Evolutionary conservation across 176 grass and related monocot species (phyloP).

Genomic region (Aechmea fasciata): DNA sequence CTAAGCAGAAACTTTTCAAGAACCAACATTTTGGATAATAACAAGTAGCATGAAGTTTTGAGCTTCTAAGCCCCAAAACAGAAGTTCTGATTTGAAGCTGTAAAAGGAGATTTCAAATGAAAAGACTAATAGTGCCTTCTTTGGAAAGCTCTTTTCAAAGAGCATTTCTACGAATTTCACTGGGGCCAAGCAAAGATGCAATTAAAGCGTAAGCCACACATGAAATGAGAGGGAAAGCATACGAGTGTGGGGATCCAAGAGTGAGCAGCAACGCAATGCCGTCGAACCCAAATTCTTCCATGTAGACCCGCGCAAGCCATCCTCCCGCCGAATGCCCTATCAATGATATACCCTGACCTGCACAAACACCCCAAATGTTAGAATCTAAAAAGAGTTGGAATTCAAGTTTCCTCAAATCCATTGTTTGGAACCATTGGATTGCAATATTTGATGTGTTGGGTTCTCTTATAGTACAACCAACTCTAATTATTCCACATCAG

Average conservation of each 20-base stretch:
- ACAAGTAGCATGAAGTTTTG: too few relatives aligned
- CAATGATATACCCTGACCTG: slow-evolving; percentile 58
- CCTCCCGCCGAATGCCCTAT: slow-evolving; percentile 93
- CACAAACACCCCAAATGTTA: neutral
- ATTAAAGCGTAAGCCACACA: neutral
- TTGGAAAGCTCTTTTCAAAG: too few relatives aligned
- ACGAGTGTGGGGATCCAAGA: slow-evolving; percentile 83
- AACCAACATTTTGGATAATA: too few relatives aligned
- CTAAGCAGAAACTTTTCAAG: too few relatives aligned
- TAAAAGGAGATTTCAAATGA: too few relatives aligned
- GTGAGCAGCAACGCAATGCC: slow-evolving; percentile 71
- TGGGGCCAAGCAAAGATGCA: neutral
- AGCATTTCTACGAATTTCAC: too few relatives aligned
- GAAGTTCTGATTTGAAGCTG: too few relatives aligned
- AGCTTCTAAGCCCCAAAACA: too few relatives aligned
- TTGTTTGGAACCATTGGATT: neutral
- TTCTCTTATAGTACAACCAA: too few relatives aligned
- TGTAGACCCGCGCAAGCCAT: slow-evolving; percentile 74
- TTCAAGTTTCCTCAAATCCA: neutral
- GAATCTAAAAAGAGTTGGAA: neutral
- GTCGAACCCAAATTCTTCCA: slow-evolving; percentile 55
- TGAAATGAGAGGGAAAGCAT: slow-evolving; percentile 18
- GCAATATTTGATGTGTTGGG: too few relatives aligned
- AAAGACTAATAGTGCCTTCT: too few relatives aligned
- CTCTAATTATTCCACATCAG: too few relatives aligned